Base-by-base conservation (phyloP, 176 grass and related monocot genomes). In the Zoysia japonica region DNA sequence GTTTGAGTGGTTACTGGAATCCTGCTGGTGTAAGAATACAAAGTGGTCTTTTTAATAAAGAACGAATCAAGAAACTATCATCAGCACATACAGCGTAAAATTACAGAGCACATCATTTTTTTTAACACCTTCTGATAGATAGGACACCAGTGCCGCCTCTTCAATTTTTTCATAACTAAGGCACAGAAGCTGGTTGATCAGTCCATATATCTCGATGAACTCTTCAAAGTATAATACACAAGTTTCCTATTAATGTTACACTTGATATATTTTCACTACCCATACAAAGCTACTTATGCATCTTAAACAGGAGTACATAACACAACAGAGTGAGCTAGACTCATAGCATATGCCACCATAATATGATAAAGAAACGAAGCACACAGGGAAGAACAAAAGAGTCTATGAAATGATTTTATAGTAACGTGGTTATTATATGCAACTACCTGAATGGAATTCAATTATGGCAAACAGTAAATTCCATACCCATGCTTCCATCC, bases 401-500 rank as follows among this genome's bases (percentile, higher is more conserved):
- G 48, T 45, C 9, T 67, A 69, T 61, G 43, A 47, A 59, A 59
- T 79, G 38, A 52, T 67, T n/a, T 40, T 65, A 45, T 46, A 85
- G 11, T 9, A 60, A 9, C 9, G 7, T 61, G 19, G 20, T 59
- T 46, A 65, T 67, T 80, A 14, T 47, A 47, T 35, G 52, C 14
- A 48, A 80, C 35, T 50, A 72, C 66, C 61, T 28, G 40, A 80
- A 78, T 12, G 46, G 60, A 81, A 78, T 72, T 72, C 11, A 17
- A 41, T 77, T 65, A 67, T 77, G 78, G 53, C 54, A 46, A 69
- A 87, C 28, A 82, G 53, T 75, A 90, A 71, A 65, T 83, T 78
- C 55, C 76, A 57, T 94, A 94, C 95, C 95, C 95, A 98, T 85
- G 95, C 90, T 86, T 98, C 95, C 95, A 94, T 98, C 95, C 92